Evolutionary conservation across 495 filamentous ascomycete species (phyloP).

Genomic region (Aspergillus diversus): DNA sequence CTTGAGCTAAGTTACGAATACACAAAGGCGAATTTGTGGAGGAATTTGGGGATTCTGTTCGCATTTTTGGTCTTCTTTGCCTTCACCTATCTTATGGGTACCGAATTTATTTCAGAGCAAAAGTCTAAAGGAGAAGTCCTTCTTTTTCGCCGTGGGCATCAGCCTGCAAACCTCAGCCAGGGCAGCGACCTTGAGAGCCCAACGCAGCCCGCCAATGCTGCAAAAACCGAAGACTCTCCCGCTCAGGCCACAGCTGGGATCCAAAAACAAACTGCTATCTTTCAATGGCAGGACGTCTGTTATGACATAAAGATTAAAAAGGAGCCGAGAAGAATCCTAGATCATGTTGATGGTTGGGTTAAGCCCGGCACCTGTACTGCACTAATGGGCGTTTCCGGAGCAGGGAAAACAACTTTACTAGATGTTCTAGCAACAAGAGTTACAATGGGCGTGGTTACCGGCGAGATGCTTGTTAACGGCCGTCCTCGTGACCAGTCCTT

Average conservation of each 20-base stretch:
- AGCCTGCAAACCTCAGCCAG: slow-evolving; percentile 18
- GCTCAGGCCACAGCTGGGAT: slow-evolving; percentile 43
- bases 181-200: slow-evolving; percentile 12
- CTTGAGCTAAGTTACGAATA: slow-evolving; percentile 56
- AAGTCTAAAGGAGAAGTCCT: slow-evolving; percentile 39
- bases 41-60: slow-evolving; percentile 64
- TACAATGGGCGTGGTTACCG: slow-evolving; percentile 52
- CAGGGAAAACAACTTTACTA: slow-evolving; percentile 68
- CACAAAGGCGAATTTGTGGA: slow-evolving; percentile 60
- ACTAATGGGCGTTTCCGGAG: slow-evolving; percentile 66
- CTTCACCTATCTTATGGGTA: slow-evolving; percentile 44
- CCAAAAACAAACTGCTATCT: slow-evolving; percentile 56
- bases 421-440: slow-evolving; percentile 61
- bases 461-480: slow-evolving; percentile 58
- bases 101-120: slow-evolving; percentile 39
- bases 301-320: slow-evolving; percentile 70
- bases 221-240: slow-evolving; percentile 33
- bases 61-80: slow-evolving; percentile 51
- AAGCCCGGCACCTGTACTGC: slow-evolving; percentile 69
- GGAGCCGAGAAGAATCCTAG: slow-evolving; percentile 59
- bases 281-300: slow-evolving; percentile 74
- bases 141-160: slow-evolving; percentile 40
- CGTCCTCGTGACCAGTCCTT: slow-evolving; percentile 67
- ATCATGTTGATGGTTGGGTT: slow-evolving; percentile 70
- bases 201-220: slow-evolving; percentile 49